Conservation (phyloP, 106 monocot genomes). For the Phalaenopsis aphrodite region DNA sequence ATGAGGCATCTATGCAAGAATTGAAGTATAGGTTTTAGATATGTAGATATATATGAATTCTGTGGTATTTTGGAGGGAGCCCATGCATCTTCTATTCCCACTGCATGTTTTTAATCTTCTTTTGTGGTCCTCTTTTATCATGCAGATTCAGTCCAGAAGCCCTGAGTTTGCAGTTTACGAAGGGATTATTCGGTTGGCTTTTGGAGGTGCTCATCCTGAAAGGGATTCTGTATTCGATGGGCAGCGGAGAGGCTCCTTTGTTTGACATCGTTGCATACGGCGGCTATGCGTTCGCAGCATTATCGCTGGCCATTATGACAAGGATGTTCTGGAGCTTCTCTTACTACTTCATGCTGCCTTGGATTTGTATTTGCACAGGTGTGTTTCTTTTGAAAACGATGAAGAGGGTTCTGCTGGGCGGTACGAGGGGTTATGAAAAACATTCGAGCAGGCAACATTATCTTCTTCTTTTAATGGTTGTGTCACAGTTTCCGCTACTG, state of each 20-base stretch:
- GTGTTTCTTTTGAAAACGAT: constrained; percentile 41
- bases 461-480: constrained; percentile 31
- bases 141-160: constrained; percentile 33
- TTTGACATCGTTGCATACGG: constrained; percentile 34
- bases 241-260: constrained; percentile 24
- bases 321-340: constrained; percentile 28
- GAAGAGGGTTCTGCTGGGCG: constrained; percentile 32
- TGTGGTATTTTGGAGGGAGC: no score
- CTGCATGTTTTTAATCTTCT: neutral
- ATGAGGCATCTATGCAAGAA: no score
- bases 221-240: constrained; percentile 29
- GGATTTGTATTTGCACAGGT: constrained; percentile 32
- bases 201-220: constrained; percentile 22
- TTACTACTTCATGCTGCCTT: constrained; percentile 33
- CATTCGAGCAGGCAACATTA: constrained; percentile 29
- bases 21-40: no score
- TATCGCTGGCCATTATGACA: constrained; percentile 17
- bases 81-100: neutral
- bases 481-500: constrained; percentile 30
- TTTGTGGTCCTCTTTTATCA: neutral
- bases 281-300: constrained; percentile 31
- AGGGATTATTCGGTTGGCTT: constrained; percentile 31
- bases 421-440: constrained; percentile 22
- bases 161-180: constrained; percentile 36
- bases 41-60: no score